Conservation (phyloP, 1,284 basidiomycete species). For the Pseudozyma sp. region DNA sequence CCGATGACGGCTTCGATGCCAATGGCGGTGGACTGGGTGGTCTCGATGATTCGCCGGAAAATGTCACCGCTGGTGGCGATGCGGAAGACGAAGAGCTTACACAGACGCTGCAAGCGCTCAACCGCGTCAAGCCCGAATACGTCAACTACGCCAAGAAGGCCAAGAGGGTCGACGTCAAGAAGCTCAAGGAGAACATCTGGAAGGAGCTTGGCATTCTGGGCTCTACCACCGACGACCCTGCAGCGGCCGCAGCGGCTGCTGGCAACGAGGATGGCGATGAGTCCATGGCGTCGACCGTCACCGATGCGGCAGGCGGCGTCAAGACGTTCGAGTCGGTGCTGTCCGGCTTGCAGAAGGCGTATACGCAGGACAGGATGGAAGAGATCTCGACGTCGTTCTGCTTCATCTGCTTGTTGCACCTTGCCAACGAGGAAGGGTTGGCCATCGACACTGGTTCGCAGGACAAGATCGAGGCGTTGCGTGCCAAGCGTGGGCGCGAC, state of each 20-base stretch:
- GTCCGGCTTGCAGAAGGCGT: conserved; percentile 80
- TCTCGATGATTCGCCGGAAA: conserved; percentile 56
- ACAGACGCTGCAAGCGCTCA: conserved; percentile 81
- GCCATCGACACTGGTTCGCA: conserved; percentile 53
- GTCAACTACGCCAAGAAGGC: conserved; percentile 96
- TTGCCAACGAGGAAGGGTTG: conserved; percentile 94
- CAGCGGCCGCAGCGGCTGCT: conserved; percentile 20
- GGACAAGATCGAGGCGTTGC: conserved; percentile 37
- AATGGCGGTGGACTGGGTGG: conserved; percentile 38
- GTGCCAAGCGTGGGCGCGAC: conserved; percentile 42
- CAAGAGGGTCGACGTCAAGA: conserved; percentile 95
- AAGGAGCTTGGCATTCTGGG: conserved; percentile 75
- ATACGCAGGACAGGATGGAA: conserved; percentile 92
- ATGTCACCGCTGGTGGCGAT: conserved; percentile 66
- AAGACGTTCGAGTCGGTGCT: conserved; percentile 82
- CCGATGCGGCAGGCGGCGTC: conserved; percentile 19
- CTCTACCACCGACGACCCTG: conserved; percentile 20
- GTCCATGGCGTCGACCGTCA: conserved; percentile 15
- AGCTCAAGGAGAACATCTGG: conserved; percentile 99
- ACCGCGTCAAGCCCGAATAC: conserved; percentile 82
- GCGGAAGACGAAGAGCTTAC: conserved; percentile 85
- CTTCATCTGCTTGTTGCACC: conserved; percentile 94
- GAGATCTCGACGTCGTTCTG: conserved; percentile 99
- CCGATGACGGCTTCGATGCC: conserved; percentile 75
- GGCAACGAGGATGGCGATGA: conserved; percentile 30